These are phyloP conservation scores for Fusarium denticulatum DNA, from an alignment of 2,329 filamentous ascomycete genomes.

Conservation along the genomic window DNA sequence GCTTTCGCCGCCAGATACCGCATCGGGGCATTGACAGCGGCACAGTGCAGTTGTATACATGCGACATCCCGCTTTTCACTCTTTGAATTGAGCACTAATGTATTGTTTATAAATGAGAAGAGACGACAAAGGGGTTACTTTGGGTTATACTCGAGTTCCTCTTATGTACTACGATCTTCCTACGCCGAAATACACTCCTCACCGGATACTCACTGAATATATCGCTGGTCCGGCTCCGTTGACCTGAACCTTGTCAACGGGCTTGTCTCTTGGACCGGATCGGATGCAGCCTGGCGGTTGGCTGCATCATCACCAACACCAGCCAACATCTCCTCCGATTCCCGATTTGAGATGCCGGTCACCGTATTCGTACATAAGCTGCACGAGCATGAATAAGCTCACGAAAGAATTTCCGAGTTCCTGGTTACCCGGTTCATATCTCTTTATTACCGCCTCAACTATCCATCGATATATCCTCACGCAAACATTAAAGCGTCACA, in stretches of 20 bases:
- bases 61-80: neutral
- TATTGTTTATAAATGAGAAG: neutral
- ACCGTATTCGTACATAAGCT: slow-evolving; percentile 33
- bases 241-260: neutral
- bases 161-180: neutral
- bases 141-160: too few species aligned
- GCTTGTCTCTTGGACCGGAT: slow-evolving; percentile 10
- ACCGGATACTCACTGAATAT: neutral
- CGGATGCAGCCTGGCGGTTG: slow-evolving; percentile 7
- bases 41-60: neutral
- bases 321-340: slow-evolving; percentile 10
- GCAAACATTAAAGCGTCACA: neutral
- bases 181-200: neutral
- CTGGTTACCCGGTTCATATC: neutral
- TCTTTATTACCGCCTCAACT: neutral
- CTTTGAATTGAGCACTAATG: neutral
- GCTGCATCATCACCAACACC: slow-evolving; percentile 17
- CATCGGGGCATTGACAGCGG: slow-evolving; percentile 2
- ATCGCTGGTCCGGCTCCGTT: slow-evolving; percentile 7
- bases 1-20: slow-evolving; percentile 7
- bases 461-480: neutral
- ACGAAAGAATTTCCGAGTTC: neutral
- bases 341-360: slow-evolving; percentile 30
- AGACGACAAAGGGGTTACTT: neutral
- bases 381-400: neutral